Conservation (phyloP, 768 basidiomycete genomes). For the Pholiota molesta region DNA sequence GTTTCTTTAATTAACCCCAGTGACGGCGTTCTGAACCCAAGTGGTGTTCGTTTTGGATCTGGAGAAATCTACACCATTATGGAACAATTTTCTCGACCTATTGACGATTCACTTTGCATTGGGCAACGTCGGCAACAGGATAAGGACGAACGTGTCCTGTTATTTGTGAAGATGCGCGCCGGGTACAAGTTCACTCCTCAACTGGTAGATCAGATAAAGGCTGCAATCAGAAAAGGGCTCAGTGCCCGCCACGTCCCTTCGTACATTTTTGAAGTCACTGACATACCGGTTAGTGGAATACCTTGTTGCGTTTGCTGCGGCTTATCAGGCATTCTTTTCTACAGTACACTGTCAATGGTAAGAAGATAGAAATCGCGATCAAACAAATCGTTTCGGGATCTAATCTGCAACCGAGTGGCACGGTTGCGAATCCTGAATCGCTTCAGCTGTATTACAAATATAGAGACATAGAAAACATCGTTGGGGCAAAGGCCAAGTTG, state of each 20-base stretch:
- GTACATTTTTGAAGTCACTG: conserved; percentile 62
- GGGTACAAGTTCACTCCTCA: conserved; percentile 45
- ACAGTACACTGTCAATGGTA: conserved; percentile 77
- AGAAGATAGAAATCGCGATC: conserved; percentile 80
- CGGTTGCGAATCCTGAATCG: conserved; percentile 73
- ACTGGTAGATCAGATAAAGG: conserved; percentile 53
- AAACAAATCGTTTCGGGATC: conserved; percentile 78
- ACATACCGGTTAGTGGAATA: conserved; percentile 62
- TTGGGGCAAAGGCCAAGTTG: conserved; percentile 20
- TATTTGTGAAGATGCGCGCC: conserved; percentile 68
- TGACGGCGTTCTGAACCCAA: conserved; percentile 77
- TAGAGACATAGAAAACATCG: conserved; percentile 25
- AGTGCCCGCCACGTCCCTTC: conserved; percentile 79
- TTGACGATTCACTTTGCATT: conserved; percentile 76
- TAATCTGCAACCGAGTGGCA: conserved; percentile 68
- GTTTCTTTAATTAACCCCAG: conserved; percentile 29
- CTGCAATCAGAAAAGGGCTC: conserved; percentile 57
- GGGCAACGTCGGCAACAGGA: conserved; percentile 67
- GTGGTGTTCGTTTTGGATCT: conserved; percentile 82
- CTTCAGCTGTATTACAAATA: conserved; percentile 59
- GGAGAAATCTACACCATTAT: conserved; percentile 80
- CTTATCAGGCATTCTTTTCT: not conserved
- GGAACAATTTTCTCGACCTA: conserved; percentile 50
- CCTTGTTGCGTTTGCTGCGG: not conserved
- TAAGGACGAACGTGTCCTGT: conserved; percentile 72